Base-by-base conservation (phyloP, 768 basidiomycete genomes). In the Dendrothele bispora region DNA sequence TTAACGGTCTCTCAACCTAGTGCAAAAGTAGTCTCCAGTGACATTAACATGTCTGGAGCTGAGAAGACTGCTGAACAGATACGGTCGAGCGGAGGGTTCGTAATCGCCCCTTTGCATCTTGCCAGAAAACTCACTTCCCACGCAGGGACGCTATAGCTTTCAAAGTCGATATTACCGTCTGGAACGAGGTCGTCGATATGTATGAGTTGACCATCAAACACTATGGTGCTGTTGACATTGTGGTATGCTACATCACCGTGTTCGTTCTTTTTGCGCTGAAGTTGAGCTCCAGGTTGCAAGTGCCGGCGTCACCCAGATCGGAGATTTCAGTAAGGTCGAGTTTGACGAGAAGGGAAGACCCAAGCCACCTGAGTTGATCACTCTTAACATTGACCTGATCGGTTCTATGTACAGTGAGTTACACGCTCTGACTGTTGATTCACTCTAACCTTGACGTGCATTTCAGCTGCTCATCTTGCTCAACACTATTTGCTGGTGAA, bases 1-100 rank as follows among this genome's bases (percentile, higher is more conserved):
- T 17, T 21, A 35, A 7, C 24, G 15, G 21, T 18, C 14, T 4
- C 10, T 24, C 55, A 58, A 58, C 12, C 32, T 29, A 65, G 66
- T 4, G 63, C 66, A 14, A 65, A 61, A 28, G 39, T 53, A 25
- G 43, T 66, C 26, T 62, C 66, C 29, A 65, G 63, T 39, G 67
- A 68, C 41, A n/a, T 63, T 7, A 60, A 67, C 39, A 28, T 56
- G 14, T 43, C 35, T 14, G 61, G 49, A 3, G 57, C 50, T n/a
- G 51, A 61, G 39, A 39, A 49, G 26, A 51, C 54, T 7, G 56
- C 48, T 4, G 14, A 48, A 2, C 49, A 56, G 14, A 60, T 60
- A 39, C 47, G 22, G 28, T 39, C 44, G 8, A 42, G 39, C 1
- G 61, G 65, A 46, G 61, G 67, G 64, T 65, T 28, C 17, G 61